These are phyloP conservation scores for Grosmannia serpens DNA, from an alignment of 2,329 filamentous ascomycete genomes.

Conservation along the genomic window DNA sequence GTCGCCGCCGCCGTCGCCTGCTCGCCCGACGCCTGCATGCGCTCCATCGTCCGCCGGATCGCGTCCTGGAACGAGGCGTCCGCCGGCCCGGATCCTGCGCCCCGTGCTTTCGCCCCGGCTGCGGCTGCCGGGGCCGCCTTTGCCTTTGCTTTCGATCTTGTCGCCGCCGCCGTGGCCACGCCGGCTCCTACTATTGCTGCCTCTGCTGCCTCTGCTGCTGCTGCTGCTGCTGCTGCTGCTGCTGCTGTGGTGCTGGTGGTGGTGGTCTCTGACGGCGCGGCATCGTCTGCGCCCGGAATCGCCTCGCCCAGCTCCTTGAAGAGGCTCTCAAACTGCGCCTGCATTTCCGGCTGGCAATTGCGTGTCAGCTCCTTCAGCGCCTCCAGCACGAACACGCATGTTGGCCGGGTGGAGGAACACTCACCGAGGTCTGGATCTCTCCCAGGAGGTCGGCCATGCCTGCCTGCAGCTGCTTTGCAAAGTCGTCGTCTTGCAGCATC, in stretches of 20 bases:
- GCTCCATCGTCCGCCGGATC: conserved; percentile 87
- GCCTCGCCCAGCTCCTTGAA: conserved; percentile 53
- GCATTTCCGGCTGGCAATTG: conserved; percentile 50
- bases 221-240: neutral
- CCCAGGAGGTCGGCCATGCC: conserved; percentile 79
- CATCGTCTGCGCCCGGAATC: conserved; percentile 23
- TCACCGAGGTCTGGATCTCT: conserved; percentile 51
- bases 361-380: neutral
- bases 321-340: conserved; percentile 66
- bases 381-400: too few relatives aligned
- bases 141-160: neutral
- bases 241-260: neutral
- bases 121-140: conserved; percentile 7
- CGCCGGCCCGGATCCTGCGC: conserved; percentile 20
- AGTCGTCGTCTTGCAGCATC: conserved; percentile 58
- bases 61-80: conserved; percentile 73
- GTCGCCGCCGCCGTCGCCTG: conserved; percentile 71
- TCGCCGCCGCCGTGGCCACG: neutral
- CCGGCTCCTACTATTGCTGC: neutral
- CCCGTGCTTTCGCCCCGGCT: conserved; percentile 9
- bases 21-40: conserved; percentile 83
- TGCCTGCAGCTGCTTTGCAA: conserved; percentile 75
- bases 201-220: neutral
- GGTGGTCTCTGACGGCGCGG: conserved; percentile 9
- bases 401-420: too few relatives aligned